Base-by-base conservation (phyloP, 306 rosid species). In the Dalbergia cultrata region DNA sequence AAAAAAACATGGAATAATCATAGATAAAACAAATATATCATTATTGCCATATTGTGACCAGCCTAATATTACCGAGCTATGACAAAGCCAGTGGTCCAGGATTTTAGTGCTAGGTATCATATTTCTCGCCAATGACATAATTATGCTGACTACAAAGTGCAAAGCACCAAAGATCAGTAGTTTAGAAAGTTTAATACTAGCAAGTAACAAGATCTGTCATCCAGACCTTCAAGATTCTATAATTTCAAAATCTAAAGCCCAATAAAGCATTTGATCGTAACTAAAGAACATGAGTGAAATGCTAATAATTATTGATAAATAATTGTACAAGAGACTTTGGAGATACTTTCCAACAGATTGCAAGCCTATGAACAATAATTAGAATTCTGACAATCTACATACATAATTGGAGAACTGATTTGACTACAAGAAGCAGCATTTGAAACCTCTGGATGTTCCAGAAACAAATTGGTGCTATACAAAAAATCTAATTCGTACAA, bases 331-430 rank as follows among this genome's bases (percentile, higher is more conserved):
- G 61, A 74, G 57, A 82, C 79, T 66, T 45, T 21, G 45, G 13
- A 68, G 33, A 77, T 68, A 50, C 52, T 73, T 77, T 45, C 79
- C 85, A 62, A 68, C 85, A 80, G 70, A 87, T 63, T 70, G 79
- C 87, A 77, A 87, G 59, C 87, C 86, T 81, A 87, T 81, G 81
- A 81, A 87, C 87, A 83, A 81, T 72, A 81, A 77, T 77, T 22
- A 73, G 65, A 81, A 87, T 57, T 81, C 59, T 74, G 69, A 79
- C 72, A 73, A 83, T 52, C 82, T 73, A 81, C 74, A 67, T 81
- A 81, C 81, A 77, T 57, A 76, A 75, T 21, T 70, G 72, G 65
- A 9, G 62, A 75, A 72, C 80, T 71, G 66, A 71, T 76, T 80
- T 70, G 60, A 71, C 84, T 73, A 62, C 82, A 73, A 70, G 85